phyloP scores from a whole-genome alignment of 2,329 filamentous ascomycete genomes.

The Venturiaceae sp. region DNA sequence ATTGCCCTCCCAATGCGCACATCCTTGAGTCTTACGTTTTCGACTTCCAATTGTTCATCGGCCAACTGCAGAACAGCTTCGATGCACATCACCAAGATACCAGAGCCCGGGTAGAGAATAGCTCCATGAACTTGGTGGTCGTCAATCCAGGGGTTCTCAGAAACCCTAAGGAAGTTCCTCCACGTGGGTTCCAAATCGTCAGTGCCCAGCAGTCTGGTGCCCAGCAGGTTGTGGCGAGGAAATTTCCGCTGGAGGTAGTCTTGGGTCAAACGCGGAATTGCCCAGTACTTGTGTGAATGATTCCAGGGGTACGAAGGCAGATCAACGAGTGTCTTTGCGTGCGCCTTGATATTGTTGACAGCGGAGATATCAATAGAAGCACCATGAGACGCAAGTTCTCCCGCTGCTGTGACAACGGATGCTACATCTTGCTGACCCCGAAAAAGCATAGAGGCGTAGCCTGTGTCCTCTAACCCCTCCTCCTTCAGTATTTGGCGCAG shows the following conservation, averaged over 20 bases:
- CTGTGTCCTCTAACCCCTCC: conserved; percentile 11
- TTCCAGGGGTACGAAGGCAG: conserved; percentile 17
- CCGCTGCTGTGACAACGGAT: not conserved
- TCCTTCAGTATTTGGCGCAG: conserved; percentile 11
- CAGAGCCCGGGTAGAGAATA: conserved; percentile 11
- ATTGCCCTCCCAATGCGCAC: conserved; percentile 13
- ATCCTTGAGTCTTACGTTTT: conserved; percentile 8
- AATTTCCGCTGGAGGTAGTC: conserved; percentile 13
- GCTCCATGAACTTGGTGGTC: conserved; percentile 12
- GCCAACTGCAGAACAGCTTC: conserved; percentile 14
- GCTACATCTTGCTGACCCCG: not conserved
- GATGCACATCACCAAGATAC: conserved; percentile 17
- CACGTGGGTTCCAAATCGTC: conserved; percentile 14
- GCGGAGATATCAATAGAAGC: not conserved
- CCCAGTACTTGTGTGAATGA: conserved; percentile 19
- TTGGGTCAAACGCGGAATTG: conserved; percentile 13
- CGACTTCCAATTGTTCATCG: not conserved
- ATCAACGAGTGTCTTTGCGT: not conserved
- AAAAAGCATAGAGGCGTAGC: conserved; percentile 13
- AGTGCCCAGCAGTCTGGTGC: conserved; percentile 12
- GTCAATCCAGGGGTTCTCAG: conserved; percentile 15
- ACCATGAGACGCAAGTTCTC: not conserved
- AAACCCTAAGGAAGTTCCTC: conserved; percentile 14
- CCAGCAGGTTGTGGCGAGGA: conserved; percentile 19
- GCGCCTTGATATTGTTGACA: not conserved